Evolutionary conservation across 768 basidiomycete species (phyloP).

Genomic region (Amanita polypyramis): DNA sequence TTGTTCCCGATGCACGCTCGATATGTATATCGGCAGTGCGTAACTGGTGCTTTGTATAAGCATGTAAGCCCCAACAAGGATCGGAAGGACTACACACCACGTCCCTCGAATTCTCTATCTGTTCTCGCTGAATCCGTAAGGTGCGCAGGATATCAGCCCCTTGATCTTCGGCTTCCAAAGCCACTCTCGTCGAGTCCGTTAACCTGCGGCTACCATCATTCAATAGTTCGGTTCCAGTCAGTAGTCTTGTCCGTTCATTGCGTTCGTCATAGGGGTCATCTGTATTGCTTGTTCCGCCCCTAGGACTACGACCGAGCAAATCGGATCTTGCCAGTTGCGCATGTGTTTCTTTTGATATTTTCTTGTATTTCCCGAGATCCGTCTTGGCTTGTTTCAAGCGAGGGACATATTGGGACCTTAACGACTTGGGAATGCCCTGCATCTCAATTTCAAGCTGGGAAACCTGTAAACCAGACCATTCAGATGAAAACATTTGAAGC

Average conservation of each 20-base stretch:
- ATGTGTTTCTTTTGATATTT: conserved; percentile 63
- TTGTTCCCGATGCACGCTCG: conserved; percentile 77
- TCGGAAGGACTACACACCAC: conserved; percentile 37
- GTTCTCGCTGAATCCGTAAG: conserved; percentile 77
- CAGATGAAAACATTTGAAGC: background rate
- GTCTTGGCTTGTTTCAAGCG: conserved; percentile 62
- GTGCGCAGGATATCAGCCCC: conserved; percentile 82
- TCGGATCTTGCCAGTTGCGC: conserved; percentile 58
- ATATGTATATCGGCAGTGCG: conserved; percentile 74
- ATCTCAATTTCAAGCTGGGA: conserved; percentile 94
- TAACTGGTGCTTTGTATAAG: conserved; percentile 34
- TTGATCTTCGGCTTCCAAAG: conserved; percentile 87
- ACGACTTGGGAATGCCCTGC: conserved; percentile 81
- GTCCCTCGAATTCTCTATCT: conserved; percentile 81
- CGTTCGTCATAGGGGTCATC: conserved; percentile 67
- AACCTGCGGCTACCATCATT: conserved; percentile 68
- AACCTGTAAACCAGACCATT: conserved; percentile 36
- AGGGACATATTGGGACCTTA: conserved; percentile 56
- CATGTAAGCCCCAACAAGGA: background rate
- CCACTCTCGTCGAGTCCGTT: conserved; percentile 72
- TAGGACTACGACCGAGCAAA: conserved; percentile 26
- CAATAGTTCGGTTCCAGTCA: conserved; percentile 62
- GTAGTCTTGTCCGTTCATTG: conserved; percentile 59
- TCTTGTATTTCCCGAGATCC: conserved; percentile 68
- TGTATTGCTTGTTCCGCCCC: conserved; percentile 16